Base-by-base conservation (phyloP, 2,329 filamentous ascomycete genomes). In the Uncinocarpus reesii region DNA sequence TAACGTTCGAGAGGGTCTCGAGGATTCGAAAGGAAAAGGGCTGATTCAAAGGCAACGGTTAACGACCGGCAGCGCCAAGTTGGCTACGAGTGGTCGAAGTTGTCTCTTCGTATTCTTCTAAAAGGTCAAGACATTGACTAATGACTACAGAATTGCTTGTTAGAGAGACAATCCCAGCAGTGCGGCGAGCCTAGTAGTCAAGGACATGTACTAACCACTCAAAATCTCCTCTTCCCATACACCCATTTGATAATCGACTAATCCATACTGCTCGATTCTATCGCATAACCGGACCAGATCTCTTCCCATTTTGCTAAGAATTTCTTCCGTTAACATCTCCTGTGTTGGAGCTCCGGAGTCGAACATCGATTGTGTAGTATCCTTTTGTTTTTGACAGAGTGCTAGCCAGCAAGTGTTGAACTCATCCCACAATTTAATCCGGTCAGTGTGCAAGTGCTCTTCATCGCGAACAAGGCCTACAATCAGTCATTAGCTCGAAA, bases 221-320 rank as follows among this genome's bases (percentile, higher is more conserved):
- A 92, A 78, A 57, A 96, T 95, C 61, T 86, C 81, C 62, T 96
- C 89, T 67, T 96, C 92, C 79, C 87, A 93, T 21, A 96, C 86
- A 7, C 92, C 92, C 70, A 95, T 93, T 60, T 96, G 84, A 64
- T 96, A 98, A 68, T 98, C 92, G 8, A 98, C 87, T 41, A 98
- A 71, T n/a, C 92, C 92, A 62, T 93, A 83, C 56, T 84, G 82
- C 65, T 96, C 90, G 53, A 96, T 78, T 43, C 78, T 78, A 62
- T 96, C 88, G 62, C 89, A 94, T 43, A 95, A 73, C 43, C 81
- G 77, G 48, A 94, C 77, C 24, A 98, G 68, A 58, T 94, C 84
- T 47, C 83, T 82, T 10, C 86, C 87, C 77, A 96, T 82, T 56
- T 80, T 81, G 58, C 85, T 80, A 42, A 96, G 73, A 20, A 73